Conservation (phyloP, 1,284 basidiomycete species). For the Cystobasidium slooffiae region DNA sequence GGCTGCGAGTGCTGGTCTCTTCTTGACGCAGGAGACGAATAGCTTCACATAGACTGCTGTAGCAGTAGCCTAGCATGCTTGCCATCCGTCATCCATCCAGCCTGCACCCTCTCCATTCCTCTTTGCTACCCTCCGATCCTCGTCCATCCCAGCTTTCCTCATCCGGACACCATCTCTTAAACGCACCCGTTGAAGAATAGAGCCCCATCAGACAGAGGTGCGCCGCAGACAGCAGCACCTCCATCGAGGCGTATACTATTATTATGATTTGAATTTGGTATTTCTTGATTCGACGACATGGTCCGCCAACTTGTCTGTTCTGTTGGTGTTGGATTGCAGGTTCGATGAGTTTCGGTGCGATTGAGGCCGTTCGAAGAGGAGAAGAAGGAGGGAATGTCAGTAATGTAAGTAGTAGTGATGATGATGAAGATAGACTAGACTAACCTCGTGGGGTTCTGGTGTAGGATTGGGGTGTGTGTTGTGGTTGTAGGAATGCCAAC, state of each 20-base stretch:
- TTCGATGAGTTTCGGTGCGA: constrained; percentile 15
- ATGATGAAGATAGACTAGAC: neutral
- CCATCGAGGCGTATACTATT: constrained; percentile 34
- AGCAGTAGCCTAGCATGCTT: neutral
- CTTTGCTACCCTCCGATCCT: neutral
- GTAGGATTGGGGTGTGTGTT: neutral
- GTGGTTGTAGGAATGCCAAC: neutral
- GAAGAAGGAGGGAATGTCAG: neutral
- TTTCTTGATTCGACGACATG: constrained; percentile 19
- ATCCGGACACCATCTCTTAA: neutral
- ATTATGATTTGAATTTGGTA: constrained; percentile 35
- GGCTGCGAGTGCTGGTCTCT: neutral
- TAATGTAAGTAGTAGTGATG: neutral
- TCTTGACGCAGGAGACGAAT: neutral
- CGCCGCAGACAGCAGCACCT: constrained; percentile 12
- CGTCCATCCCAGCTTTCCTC: neutral
- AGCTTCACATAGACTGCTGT: no score
- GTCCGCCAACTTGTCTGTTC: constrained; percentile 37
- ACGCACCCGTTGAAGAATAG: constrained; percentile 21
- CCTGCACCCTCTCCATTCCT: neutral
- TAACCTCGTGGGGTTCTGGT: constrained; percentile 10
- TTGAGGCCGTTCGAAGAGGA: neutral
- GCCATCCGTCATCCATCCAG: neutral
- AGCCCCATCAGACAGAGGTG: constrained; percentile 33
- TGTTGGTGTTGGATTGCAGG: neutral